These are phyloP conservation scores for Lactarius sanguifluus DNA, from an alignment of 768 basidiomycete species.

Conservation along the genomic window DNA sequence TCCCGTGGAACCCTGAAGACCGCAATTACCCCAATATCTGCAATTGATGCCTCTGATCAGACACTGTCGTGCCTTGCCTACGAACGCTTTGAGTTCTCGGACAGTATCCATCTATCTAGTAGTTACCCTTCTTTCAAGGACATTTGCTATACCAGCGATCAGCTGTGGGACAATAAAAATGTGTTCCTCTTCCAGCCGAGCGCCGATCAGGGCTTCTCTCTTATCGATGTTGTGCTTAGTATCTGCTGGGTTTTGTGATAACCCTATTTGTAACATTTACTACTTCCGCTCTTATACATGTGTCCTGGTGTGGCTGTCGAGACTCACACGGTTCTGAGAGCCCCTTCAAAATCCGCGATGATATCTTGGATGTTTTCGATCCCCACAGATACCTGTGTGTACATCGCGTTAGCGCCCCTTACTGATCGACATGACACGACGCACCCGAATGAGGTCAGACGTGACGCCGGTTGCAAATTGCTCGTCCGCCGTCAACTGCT, in stretches of 20 bases:
- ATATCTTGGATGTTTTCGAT: constrained; percentile 46
- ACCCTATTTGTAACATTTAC: not conserved
- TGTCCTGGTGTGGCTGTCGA: not conserved
- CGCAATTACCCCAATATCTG: constrained; percentile 66
- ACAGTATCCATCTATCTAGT: not conserved
- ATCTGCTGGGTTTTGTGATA: not conserved
- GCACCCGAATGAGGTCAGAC: constrained; percentile 70
- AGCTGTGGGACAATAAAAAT: not conserved
- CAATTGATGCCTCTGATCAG: constrained; percentile 15
- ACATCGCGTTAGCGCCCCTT: not conserved
- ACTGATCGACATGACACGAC: constrained; percentile 26
- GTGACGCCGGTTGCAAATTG: constrained; percentile 65
- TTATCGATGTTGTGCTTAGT: not conserved
- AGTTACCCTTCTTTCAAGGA: not conserved
- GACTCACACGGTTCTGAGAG: constrained; percentile 34
- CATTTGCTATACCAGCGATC: not conserved
- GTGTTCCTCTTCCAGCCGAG: not conserved
- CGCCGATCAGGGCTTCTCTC: too few relatives aligned
- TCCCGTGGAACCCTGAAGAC: constrained; percentile 59
- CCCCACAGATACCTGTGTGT: constrained; percentile 41
- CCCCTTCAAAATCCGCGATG: constrained; percentile 44
- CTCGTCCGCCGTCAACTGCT: constrained; percentile 62
- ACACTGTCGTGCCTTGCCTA: not conserved
- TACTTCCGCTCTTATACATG: not conserved
- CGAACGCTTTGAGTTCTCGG: not conserved